Base-by-base conservation (phyloP, 163 green algal species). In the Chlamydomonas reinhardtii region DNA sequence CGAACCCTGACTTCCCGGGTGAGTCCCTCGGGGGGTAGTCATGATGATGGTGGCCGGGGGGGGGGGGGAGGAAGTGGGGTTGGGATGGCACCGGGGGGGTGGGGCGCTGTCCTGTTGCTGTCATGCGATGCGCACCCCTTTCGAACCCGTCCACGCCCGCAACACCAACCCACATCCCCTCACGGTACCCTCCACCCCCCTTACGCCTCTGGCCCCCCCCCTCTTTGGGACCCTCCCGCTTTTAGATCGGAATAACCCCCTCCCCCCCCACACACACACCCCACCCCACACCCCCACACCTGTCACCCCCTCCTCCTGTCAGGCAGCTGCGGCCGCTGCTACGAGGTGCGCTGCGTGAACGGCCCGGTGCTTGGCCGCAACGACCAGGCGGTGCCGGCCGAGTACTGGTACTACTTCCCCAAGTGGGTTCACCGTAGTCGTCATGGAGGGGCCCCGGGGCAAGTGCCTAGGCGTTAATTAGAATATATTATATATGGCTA, bases 371-470 rank as follows among this genome's bases (percentile, higher is more conserved):
- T 87, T 61, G 82, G 82, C 39, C n/a, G 22, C 82, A 75, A 87
- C 61, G 72, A 87, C 62, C 22, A 48, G 11, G 61, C 82, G 2
- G 37, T 70, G 0, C 31, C 56, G 25, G 81, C 81, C 82, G 61
- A 29, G 39, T 76, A 81, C 43, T 87, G n/a, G n/a, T 87, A 76
- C 82, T 87, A 87, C 82, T 87, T 48, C 61, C 82, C 82, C 20
- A 62, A 75, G 82, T 87, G 34, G 71, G 79, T 77, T 54, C 11
- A 16, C n/a, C n/a, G n/a, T n/a, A n/a, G n/a, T n/a, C n/a, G n/a
- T n/a, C n/a, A n/a, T n/a, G n/a, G n/a, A n/a, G n/a, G n/a, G n/a
- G n/a, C n/a, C n/a, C n/a, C n/a, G n/a, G n/a, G n/a, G n/a, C n/a
- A n/a, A n/a, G n/a, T n/a, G n/a, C n/a, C n/a, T n/a, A n/a, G n/a